A percentile compares a stretch with the other conserved stretches of the same genome.
Conservation (phyloP, 1,284 basidiomycete genomes). For the Hypsizygus ulmarius region DNA sequence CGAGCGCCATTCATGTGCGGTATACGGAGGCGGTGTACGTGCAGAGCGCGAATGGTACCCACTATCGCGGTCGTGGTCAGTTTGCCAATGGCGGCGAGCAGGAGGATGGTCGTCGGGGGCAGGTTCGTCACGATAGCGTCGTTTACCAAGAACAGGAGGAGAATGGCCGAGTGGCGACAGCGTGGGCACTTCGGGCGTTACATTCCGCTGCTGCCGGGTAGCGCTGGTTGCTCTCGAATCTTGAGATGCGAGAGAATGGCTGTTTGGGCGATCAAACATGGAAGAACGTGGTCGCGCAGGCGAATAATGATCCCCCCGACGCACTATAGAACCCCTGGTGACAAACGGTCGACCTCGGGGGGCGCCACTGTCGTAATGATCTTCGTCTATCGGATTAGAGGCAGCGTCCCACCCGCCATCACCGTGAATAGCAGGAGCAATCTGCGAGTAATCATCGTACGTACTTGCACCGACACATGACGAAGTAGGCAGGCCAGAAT, state of each 20-base stretch:
- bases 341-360: not conserved
- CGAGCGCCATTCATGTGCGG: constrained; percentile 4
- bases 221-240: not conserved
- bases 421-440: constrained; percentile 13
- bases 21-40: not conserved
- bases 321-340: not conserved
- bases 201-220: not conserved
- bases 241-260: not conserved
- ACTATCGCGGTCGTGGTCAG: constrained; percentile 4
- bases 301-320: constrained; percentile 11
- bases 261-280: not conserved
- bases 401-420: constrained; percentile 13
- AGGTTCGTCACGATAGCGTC: constrained; percentile 12
- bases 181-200: not conserved
- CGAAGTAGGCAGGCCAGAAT: not conserved
- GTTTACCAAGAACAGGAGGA: constrained; percentile 16
- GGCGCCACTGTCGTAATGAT: not conserved
- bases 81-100: constrained; percentile 7
- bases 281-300: constrained; percentile 6
- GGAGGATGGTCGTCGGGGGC: constrained; percentile 9
- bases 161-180: constrained; percentile 1
- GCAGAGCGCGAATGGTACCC: constrained; percentile 1
- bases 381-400: constrained; percentile 4
- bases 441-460: constrained; percentile 9
- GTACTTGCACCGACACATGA: not conserved